Evolutionary conservation across 2,329 filamentous ascomycete genomes (phyloP).

Genomic region (Pseudocercospora crystallina): DNA sequence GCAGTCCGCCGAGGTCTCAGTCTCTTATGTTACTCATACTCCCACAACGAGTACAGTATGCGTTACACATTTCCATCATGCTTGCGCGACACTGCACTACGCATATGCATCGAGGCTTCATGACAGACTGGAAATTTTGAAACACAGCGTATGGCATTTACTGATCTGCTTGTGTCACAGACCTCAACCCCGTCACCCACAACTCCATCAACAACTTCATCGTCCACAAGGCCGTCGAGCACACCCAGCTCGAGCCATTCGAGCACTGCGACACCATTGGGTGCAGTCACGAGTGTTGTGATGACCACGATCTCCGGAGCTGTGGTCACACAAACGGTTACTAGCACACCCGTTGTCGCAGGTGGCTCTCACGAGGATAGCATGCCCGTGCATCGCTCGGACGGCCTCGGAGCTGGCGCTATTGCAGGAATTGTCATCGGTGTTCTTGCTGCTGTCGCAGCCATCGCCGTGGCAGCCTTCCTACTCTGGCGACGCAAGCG

Average conservation of each 20-base stretch:
- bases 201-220: background rate
- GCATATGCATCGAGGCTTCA: conserved; percentile 8
- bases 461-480: conserved; percentile 39
- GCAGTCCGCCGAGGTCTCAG: conserved; percentile 26
- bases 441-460: conserved; percentile 38
- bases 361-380: conserved; percentile 19
- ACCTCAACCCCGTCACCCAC: background rate
- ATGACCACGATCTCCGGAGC: conserved; percentile 46
- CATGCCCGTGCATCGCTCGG: conserved; percentile 22
- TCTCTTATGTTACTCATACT: conserved; percentile 27
- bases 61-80: conserved; percentile 26
- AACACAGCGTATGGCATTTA: conserved; percentile 14
- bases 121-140: background rate
- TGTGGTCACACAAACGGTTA: conserved; percentile 46
- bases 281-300: conserved; percentile 36
- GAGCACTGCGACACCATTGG: conserved; percentile 20
- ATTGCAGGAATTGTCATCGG: conserved; percentile 50
- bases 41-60: conserved; percentile 27
- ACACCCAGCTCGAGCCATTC: conserved; percentile 23
- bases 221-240: conserved; percentile 11
- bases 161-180: conserved; percentile 15
- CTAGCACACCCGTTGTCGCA: conserved; percentile 36
- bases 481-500: conserved; percentile 42
- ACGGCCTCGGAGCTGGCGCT: conserved; percentile 35
- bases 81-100: conserved; percentile 12